Evolutionary conservation across 331 rosid genomes (phyloP).

Genomic region (Malus hybrid): DNA sequence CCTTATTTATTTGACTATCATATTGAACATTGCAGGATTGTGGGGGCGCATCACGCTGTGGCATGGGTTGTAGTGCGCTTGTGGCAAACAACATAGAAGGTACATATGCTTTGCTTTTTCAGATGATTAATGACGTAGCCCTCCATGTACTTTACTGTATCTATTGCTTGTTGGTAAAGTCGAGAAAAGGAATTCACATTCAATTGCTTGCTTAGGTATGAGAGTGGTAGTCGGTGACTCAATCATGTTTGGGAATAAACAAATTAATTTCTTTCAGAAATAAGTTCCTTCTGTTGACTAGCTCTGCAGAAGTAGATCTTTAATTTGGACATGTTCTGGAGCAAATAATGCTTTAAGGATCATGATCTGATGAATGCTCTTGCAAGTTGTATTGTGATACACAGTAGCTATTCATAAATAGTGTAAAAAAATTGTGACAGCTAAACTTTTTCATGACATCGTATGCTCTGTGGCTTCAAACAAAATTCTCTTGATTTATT

Average conservation of each 20-base stretch:
- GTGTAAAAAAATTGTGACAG: not conserved
- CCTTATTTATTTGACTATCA: slow-evolving; percentile 13
- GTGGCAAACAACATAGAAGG: slow-evolving; percentile 57
- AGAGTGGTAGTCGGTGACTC: not conserved
- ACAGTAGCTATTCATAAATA: not conserved
- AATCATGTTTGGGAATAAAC: not conserved
- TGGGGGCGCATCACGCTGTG: slow-evolving; percentile 80
- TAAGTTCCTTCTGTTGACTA: not conserved
- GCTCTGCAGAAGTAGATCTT: not conserved
- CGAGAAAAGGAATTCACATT: not conserved
- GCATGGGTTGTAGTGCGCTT: slow-evolving; percentile 84
- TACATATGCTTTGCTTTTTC: slow-evolving; percentile 20
- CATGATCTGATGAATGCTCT: not conserved
- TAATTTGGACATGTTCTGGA: not conserved
- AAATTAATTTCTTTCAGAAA: not conserved
- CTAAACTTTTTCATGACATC: not conserved
- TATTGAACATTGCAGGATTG: slow-evolving; percentile 55
- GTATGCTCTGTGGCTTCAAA: not conserved
- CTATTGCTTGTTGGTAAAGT: not conserved
- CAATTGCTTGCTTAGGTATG: not conserved
- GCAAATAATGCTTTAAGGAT: not conserved
- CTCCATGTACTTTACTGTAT: not conserved
- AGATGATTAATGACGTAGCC: not conserved
- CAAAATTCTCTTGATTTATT: not conserved
- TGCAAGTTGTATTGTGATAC: not conserved